phyloP scores from a whole-genome alignment of 2,329 filamentous ascomycete species.

The Hypoxylon sp. region DNA sequence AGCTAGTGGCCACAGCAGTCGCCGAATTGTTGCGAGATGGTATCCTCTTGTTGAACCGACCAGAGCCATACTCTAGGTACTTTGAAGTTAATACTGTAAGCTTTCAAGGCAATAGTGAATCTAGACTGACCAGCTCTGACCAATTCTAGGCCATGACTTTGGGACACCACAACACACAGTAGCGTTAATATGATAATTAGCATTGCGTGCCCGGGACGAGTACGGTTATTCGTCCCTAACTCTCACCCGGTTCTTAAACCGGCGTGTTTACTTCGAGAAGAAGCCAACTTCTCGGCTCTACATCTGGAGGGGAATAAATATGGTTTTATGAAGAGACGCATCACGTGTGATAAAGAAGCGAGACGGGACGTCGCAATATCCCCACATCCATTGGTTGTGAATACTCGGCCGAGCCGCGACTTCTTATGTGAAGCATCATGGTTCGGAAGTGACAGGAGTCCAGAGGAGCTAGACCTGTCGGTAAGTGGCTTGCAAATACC shows the following conservation, averaged over 20 bases:
- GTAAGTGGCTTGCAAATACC: constrained; percentile 42
- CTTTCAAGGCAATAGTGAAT: constrained; percentile 22
- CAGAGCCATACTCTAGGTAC: constrained; percentile 36
- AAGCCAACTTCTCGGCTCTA: constrained; percentile 38
- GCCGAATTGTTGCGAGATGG: constrained; percentile 37
- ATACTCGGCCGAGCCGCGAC: constrained; percentile 36
- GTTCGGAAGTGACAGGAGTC: constrained; percentile 40
- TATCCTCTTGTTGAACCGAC: constrained; percentile 40
- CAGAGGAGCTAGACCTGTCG: constrained; percentile 38
- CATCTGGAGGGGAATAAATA: constrained; percentile 35
- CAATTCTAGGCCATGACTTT: constrained; percentile 41
- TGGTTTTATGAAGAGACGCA: constrained; percentile 39
- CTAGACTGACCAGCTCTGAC: constrained; percentile 45
- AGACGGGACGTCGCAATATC: constrained; percentile 38
- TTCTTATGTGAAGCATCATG: constrained; percentile 44
- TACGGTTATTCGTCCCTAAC: constrained; percentile 31
- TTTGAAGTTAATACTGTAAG: constrained; percentile 32
- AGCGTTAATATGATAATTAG: constrained; percentile 40
- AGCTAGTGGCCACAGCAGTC: constrained; percentile 34
- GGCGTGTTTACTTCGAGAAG: constrained; percentile 40
- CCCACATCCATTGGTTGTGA: constrained; percentile 31
- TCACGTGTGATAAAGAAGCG: constrained; percentile 41
- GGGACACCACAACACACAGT: constrained; percentile 45
- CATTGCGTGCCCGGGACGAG: constrained; percentile 43
- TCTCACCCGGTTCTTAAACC: constrained; percentile 44